A percentile compares a stretch with the other conserved stretches of the same genome.
These are phyloP conservation scores for Capsella bursapastoris DNA, from an alignment of 345 rosid species.

Conservation along the genomic window DNA sequence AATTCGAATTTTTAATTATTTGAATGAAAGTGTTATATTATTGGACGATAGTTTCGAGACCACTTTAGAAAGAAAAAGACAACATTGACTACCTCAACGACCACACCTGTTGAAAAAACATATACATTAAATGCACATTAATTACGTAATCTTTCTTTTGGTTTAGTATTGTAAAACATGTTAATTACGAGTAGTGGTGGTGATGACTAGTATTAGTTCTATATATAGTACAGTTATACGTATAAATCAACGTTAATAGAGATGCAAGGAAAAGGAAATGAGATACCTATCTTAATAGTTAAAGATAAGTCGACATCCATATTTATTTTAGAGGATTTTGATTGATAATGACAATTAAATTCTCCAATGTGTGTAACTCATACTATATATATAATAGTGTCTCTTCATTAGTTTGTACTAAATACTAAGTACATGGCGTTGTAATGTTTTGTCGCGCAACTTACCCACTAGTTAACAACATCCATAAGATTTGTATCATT, in stretches of 20 bases:
- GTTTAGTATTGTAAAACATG: background rate
- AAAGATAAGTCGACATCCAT: background rate
- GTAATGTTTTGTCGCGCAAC: background rate
- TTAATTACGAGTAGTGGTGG: background rate
- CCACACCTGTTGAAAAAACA: constrained; percentile 24
- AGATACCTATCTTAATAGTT: background rate
- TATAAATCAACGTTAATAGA: too few relatives aligned
- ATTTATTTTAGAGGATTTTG: background rate
- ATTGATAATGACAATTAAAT: constrained; percentile 19
- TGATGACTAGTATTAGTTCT: too few relatives aligned
- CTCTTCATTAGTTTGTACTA: background rate
- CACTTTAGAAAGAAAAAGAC: constrained; percentile 5
- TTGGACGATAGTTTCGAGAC: constrained; percentile 23
- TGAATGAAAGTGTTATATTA: background rate
- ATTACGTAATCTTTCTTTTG: background rate
- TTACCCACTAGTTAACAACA: background rate
- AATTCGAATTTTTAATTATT: background rate
- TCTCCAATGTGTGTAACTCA: background rate
- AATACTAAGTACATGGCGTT: background rate
- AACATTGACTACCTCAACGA: constrained; percentile 34
- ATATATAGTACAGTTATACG: too few relatives aligned
- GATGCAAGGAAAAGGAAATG: background rate
- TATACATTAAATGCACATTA: constrained; percentile 26
- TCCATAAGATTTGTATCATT: constrained; percentile 20
- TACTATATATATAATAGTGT: too few relatives aligned